phyloP scores from a whole-genome alignment of 2,329 filamentous ascomycete species.

The Xenoacremonium recifei region DNA sequence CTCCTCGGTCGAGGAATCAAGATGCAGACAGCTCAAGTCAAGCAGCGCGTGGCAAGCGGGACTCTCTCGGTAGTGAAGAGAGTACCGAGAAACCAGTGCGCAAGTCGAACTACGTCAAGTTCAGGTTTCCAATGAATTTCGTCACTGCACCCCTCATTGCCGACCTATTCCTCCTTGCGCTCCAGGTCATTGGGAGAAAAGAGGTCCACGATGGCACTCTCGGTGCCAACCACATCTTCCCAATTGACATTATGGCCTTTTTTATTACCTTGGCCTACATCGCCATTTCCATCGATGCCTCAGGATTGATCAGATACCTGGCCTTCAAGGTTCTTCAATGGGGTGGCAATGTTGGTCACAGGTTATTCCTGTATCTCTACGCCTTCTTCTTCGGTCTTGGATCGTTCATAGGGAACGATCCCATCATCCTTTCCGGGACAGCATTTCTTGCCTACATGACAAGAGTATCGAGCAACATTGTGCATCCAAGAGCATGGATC shows the following conservation, averaged over 20 bases:
- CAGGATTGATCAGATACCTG: conserved; percentile 67
- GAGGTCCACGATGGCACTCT: conserved; percentile 70
- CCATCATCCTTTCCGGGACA: conserved; percentile 72
- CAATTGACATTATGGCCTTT: conserved; percentile 72
- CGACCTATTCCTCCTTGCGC: conserved; percentile 69
- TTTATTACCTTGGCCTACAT: conserved; percentile 75
- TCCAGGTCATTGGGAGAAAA: conserved; percentile 61
- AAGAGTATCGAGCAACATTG: conserved; percentile 69
- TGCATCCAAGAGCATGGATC: conserved; percentile 71
- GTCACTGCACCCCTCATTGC: conserved; percentile 69
- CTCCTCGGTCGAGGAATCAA: conserved; percentile 32
- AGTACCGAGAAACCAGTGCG: conserved; percentile 25
- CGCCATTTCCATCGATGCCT: conserved; percentile 74
- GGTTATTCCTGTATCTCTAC: conserved; percentile 72
- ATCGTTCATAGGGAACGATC: conserved; percentile 71
- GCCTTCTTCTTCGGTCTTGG: conserved; percentile 68
- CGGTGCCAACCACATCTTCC: conserved; percentile 63
- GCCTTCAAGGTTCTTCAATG: conserved; percentile 69
- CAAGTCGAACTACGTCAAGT: conserved; percentile 41
- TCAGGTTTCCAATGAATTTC: conserved; percentile 66
- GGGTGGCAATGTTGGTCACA: conserved; percentile 65
- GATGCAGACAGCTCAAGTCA: too few species aligned
- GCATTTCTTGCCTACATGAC: conserved; percentile 78
- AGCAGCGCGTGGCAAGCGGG: too few species aligned
- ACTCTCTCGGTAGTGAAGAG: conserved; percentile 19